Evolutionary conservation across 306 rosid genomes (phyloP).

Genomic region (Neltuma alba): DNA sequence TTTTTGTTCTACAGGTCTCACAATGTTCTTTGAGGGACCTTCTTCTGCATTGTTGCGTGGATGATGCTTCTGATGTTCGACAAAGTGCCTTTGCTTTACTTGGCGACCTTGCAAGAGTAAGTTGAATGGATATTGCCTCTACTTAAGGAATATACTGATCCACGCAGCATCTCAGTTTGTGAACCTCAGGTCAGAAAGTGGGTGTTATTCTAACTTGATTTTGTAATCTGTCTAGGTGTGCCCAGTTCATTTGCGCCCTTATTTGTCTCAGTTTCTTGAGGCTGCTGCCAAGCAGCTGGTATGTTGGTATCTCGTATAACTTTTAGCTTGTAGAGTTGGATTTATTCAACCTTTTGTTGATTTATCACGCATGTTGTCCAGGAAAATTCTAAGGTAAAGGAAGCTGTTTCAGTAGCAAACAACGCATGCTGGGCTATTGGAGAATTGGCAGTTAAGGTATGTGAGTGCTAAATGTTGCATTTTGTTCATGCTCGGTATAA

Average conservation of each 20-base stretch:
- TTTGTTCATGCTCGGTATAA: slow-evolving; percentile 23
- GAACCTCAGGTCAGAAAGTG: slow-evolving; percentile 8
- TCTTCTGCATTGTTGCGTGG: slow-evolving; percentile 86
- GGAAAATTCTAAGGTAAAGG: slow-evolving; percentile 82
- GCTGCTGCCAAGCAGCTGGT: slow-evolving; percentile 93
- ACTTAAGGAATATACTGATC: slow-evolving; percentile 7
- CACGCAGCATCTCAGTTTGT: slow-evolving; percentile 9
- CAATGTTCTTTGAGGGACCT: slow-evolving; percentile 81
- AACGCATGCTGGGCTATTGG: slow-evolving; percentile 99
- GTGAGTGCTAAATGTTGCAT: slow-evolving; percentile 31
- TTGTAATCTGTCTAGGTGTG: slow-evolving; percentile 71
- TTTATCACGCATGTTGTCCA: slow-evolving; percentile 39
- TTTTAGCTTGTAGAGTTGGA: slow-evolving; percentile 3
- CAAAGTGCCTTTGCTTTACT: slow-evolving; percentile 97
- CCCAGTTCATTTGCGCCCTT: slow-evolving; percentile 78
- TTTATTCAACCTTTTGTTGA: slow-evolving; percentile 35
- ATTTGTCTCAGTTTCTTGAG: slow-evolving; percentile 86
- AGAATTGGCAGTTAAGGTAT: slow-evolving; percentile 94
- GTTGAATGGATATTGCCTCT: slow-evolving; percentile 37
- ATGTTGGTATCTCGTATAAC: slow-evolving; percentile 37
- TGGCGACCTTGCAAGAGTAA: slow-evolving; percentile 98
- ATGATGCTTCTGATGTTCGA: slow-evolving; percentile 91
- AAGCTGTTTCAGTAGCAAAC: slow-evolving; percentile 91
- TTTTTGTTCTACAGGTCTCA: slow-evolving; percentile 65
- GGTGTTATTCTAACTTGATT: slow-evolving; percentile 21